A percentile compares a stretch with the other conserved stretches of the same genome.
Evolutionary conservation across 306 rosid genomes (phyloP).

Genomic region (Hippophae gyantsensis): DNA sequence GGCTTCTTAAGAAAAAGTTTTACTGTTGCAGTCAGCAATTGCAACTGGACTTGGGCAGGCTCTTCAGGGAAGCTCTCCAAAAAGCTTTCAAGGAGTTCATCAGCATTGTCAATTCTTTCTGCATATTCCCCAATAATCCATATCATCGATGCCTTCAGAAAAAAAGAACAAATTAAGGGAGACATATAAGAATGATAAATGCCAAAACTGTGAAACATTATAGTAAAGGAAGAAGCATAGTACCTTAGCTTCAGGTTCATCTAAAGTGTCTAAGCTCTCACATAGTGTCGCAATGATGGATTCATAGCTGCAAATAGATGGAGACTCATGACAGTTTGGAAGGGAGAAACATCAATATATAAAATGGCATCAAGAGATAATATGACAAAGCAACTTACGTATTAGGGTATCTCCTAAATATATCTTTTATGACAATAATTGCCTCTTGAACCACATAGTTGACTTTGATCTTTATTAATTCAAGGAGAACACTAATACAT

Average conservation of each 20-base stretch:
- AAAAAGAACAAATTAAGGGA: neutral
- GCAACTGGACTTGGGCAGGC: slow-evolving; percentile 97
- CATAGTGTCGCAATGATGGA: slow-evolving; percentile 98
- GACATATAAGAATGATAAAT: neutral
- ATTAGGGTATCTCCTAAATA: slow-evolving; percentile 97
- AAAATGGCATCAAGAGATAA: neutral
- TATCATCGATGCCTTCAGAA: slow-evolving; percentile 80
- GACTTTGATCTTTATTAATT: slow-evolving; percentile 95
- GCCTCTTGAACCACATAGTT: slow-evolving; percentile 99
- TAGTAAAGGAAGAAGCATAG: slow-evolving; percentile 11
- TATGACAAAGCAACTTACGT: slow-evolving; percentile 43
- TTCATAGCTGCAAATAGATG: slow-evolving; percentile 55
- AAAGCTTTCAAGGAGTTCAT: slow-evolving; percentile 98
- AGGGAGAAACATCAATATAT: slow-evolving; percentile 2
- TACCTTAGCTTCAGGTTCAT: slow-evolving; percentile 99
- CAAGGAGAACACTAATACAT: slow-evolving; percentile 97
- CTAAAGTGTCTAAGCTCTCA: slow-evolving; percentile 93
- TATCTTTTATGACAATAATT: slow-evolving; percentile 97
- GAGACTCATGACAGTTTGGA: slow-evolving; percentile 15
- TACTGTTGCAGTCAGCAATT: slow-evolving; percentile 93
- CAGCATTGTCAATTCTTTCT: slow-evolving; percentile 99
- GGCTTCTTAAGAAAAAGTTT: slow-evolving; percentile 99
- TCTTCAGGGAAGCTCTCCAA: slow-evolving; percentile 91
- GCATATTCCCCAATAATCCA: slow-evolving; percentile 99
- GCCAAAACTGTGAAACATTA: neutral